Base-by-base conservation (phyloP, 2,329 filamentous ascomycete species). In the Mycocentrospora acerina region DNA sequence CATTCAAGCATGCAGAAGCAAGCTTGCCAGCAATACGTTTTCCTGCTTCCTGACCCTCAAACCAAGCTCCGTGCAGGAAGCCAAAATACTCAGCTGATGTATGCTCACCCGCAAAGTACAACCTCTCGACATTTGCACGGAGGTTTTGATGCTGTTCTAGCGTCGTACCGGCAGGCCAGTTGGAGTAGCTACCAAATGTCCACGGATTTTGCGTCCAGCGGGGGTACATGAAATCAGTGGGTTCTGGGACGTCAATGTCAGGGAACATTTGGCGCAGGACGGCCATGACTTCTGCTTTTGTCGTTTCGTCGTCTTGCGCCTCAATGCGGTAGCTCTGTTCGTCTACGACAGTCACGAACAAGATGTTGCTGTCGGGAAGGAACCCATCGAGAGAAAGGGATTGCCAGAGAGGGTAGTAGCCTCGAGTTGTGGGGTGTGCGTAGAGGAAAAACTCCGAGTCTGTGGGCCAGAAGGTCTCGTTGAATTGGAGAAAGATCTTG, bases 401-500 rank as follows among this genome's bases (percentile, higher is more conserved):
- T 55, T 88, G 83, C 69, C 78, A 87, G 7, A 85, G 67, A 0
- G 83, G 79, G 43, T 77, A 81, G 58, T 75, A 76, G 13, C 77
- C 76, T 7, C 76, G 71, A 4, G 58, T 63, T 4, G 60, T 59
- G 0, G 74, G 73, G 26, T 71, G 67, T 0, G 77, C 75, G 46
- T 79, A 79, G n/a, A 79, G 67, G 46, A 76, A 71, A 51, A 72
- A 80, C 38, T 80, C 74, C 1, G 72, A 76, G 27, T 74, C 66
- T 0, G 65, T 55, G 51, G 76, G 74, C 84, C 83, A 87, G 63
- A 87, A 88, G 0, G 80, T 77, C 37, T 81, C 70, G 43, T 81
- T 69, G 64, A 86, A 87, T 46, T 86, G 83, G 43, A 84, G 68
- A 65, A 87, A 87, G 44, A 87, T 79, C 59, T 88, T 88, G 35